Percentiles rank a stretch among this genome's conserved stretches.
These are phyloP conservation scores for Aurantiochytrium sp. DNA, from an alignment of 108 stramenopile genomes.

Conservation along the genomic window DNA sequence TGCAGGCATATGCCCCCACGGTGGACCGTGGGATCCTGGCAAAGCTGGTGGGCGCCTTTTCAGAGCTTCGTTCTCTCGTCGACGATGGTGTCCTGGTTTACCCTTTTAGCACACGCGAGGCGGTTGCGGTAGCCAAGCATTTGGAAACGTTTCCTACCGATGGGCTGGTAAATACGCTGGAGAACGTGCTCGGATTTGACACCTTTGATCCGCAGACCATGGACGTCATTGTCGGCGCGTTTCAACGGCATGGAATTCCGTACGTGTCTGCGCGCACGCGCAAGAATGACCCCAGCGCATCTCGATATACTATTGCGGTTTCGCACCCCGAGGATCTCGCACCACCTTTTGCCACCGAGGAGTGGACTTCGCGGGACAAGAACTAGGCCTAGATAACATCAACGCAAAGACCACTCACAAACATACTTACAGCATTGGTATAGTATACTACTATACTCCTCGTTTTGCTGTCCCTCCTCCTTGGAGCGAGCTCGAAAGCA, in stretches of 20 bases:
- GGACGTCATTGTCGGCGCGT: background rate
- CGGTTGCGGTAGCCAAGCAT: constrained; percentile 70
- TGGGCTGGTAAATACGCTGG: constrained; percentile 53
- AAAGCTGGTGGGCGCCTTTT: constrained; percentile 51
- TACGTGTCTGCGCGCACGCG: background rate
- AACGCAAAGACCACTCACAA: too few species aligned
- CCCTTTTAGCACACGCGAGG: constrained; percentile 70
- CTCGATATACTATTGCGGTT: background rate
- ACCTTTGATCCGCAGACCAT: constrained; percentile 39
- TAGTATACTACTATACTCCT: too few species aligned
- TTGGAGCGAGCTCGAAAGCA: too few species aligned
- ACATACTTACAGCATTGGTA: too few species aligned
- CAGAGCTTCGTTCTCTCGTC: constrained; percentile 56
- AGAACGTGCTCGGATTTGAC: constrained; percentile 75
- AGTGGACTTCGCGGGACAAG: background rate
- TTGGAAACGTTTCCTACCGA: constrained; percentile 65
- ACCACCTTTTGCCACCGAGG: background rate
- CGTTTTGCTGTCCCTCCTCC: too few species aligned
- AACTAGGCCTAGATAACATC: too few species aligned
- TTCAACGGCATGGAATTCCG: constrained; percentile 1
- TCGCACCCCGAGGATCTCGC: background rate
- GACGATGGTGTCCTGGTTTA: constrained; percentile 63
- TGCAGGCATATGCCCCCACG: constrained; percentile 59
- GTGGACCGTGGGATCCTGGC: constrained; percentile 37
- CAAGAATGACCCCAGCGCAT: background rate